Base-by-base conservation (phyloP, 305 asterid species). In the Rubia tinctorum region DNA sequence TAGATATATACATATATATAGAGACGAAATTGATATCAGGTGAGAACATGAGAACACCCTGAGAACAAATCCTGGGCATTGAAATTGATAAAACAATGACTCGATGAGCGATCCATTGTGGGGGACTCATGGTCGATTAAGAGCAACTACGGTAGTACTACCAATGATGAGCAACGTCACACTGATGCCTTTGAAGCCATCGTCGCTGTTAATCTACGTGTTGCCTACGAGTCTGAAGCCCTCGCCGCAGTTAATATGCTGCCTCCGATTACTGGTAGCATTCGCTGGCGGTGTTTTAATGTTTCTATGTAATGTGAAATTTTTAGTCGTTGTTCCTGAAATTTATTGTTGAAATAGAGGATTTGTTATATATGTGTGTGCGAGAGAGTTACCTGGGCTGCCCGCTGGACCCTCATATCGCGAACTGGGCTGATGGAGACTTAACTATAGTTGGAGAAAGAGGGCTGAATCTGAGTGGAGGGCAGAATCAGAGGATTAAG, bases 81-180 rank as follows among this genome's bases (percentile, higher is more conserved):
- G 30, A 27, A 1, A 27, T 27, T 27, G 30, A 1, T 2, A 27
- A 27, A 27, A 27, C 30, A 27, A 27, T 27, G 30, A 27, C 30
- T 27, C 30, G 2, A 95, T 73, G 99, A 92, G 74, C 96, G 98
- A 62, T 95, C 98, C n/a, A 81, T 92, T 8, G 96, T 98, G 66
- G 98, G 97, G 7, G 97, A 95, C 85, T 95, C 99, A 0, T 95
- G 98, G 98, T 92, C 98, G 39, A 95, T 95, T 47, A 90, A 92
- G 88, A 95, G 99, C 77, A 98, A 95, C 70, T 95, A 95, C 55
- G 99, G 98, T 18, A 95, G 97, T 80, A 92, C 97, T 72, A 97
- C 90, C 8, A 98, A 95, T 76, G 98, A 92, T 73, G 99, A 95
- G 45, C 98, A 95, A 78, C 98, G 99, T 68, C 99, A 95, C 74